phyloP scores from a whole-genome alignment of 2,329 filamentous ascomycete genomes.

The Cyanodermella asteris region DNA sequence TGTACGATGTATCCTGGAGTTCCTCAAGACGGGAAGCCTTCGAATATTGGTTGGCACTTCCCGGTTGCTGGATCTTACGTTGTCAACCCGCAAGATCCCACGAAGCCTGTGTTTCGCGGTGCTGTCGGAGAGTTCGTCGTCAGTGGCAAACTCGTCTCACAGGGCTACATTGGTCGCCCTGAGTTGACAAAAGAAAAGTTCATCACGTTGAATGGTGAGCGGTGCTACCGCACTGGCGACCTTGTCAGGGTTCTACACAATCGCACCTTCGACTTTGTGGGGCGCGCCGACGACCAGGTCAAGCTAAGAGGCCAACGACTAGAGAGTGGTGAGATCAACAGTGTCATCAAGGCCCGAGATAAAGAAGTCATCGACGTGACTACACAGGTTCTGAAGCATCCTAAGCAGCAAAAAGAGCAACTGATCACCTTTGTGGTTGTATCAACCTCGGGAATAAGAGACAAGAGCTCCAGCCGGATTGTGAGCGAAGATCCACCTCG shows the following conservation, averaged over 20 bases:
- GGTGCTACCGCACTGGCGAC: slow-evolving; percentile 19
- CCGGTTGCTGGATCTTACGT: slow-evolving; percentile 18
- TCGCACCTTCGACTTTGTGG: slow-evolving; percentile 14
- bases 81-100: slow-evolving; percentile 16
- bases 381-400: too few species aligned
- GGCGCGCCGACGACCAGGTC: slow-evolving; percentile 19
- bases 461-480: too few species aligned
- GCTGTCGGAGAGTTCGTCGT: slow-evolving; percentile 25
- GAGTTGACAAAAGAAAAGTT: slow-evolving; percentile 13
- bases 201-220: slow-evolving; percentile 10
- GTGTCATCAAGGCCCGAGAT: too few species aligned
- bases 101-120: slow-evolving; percentile 21
- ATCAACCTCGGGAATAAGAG: too few species aligned
- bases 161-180: slow-evolving; percentile 20
- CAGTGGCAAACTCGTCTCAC: slow-evolving; percentile 23
- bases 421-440: too few species aligned
- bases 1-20: neutral
- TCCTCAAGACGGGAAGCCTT: neutral
- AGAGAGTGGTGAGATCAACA: slow-evolving; percentile 22
- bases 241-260: too few species aligned
- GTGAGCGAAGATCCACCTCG: too few species aligned
- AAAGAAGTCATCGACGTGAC: too few species aligned
- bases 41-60: neutral
- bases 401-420: too few species aligned
- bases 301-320: slow-evolving; percentile 21